Percentiles rank a stretch among this genome's conserved stretches.
These are phyloP conservation scores for Fusarium nematophilum DNA, from an alignment of 2,329 filamentous ascomycete genomes.

Conservation along the genomic window DNA sequence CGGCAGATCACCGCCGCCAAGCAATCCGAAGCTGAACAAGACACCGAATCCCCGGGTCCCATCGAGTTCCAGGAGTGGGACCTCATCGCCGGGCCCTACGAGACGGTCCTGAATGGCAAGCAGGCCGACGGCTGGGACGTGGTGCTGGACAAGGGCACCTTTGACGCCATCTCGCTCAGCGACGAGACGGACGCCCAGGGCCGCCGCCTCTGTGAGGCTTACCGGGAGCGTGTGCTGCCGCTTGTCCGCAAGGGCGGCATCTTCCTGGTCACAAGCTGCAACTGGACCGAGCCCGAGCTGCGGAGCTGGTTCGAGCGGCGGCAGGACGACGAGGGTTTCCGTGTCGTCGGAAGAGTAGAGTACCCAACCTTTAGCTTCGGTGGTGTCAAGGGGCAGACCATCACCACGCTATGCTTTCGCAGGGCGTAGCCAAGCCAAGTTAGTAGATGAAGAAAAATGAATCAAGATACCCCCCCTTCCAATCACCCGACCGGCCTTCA, in stretches of 20 bases:
- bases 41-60: constrained; percentile 42
- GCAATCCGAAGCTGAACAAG: constrained; percentile 17
- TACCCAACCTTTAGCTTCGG: constrained; percentile 93
- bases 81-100: constrained; percentile 61
- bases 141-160: constrained; percentile 97
- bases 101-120: constrained; percentile 47
- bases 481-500: background rate
- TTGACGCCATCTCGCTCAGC: constrained; percentile 90
- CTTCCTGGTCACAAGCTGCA: constrained; percentile 92
- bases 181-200: constrained; percentile 64
- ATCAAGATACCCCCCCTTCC: constrained; percentile 25
- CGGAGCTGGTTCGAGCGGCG: constrained; percentile 76
- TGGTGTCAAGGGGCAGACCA: constrained; percentile 86
- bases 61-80: constrained; percentile 70
- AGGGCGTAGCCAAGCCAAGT: constrained; percentile 45
- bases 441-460: constrained; percentile 1
- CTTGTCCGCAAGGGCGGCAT: constrained; percentile 78
- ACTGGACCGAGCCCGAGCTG: constrained; percentile 95
- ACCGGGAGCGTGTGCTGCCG: constrained; percentile 73
- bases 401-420: constrained; percentile 86
- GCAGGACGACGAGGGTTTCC: constrained; percentile 56
- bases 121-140: constrained; percentile 78
- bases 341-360: constrained; percentile 74
- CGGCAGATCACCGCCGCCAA: constrained; percentile 64
- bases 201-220: constrained; percentile 77